Percentiles rank a stretch among this genome's conserved stretches.
phyloP scores from a whole-genome alignment of 176 grass and related monocot genomes.

The Triticum timopheevii region DNA sequence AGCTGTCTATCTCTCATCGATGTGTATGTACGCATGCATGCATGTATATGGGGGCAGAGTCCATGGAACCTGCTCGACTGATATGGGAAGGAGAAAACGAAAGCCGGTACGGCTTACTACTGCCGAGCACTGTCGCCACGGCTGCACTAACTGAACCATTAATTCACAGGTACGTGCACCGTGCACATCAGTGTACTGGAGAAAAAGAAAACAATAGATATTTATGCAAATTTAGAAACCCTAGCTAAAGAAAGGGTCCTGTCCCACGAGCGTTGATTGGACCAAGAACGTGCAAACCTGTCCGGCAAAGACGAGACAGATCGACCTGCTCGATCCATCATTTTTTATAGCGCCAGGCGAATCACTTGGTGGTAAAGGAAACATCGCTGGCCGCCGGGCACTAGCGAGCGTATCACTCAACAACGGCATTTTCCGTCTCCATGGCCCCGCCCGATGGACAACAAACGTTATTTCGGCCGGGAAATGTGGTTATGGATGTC shows the following conservation, averaged over 20 bases:
- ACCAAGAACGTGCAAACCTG: constrained; percentile 7
- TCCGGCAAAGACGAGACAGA: constrained; percentile 25
- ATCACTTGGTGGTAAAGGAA: constrained; percentile 29
- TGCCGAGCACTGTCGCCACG: not conserved
- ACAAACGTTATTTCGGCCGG: not conserved
- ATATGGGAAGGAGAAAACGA: not conserved
- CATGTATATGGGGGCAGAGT: not conserved
- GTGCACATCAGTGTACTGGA: no score
- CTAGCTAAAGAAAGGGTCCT: no score
- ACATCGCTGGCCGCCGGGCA: not conserved
- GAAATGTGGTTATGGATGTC: not conserved
- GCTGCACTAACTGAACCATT: not conserved
- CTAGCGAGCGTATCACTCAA: not conserved
- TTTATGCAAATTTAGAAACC: no score
- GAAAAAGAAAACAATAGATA: not conserved
- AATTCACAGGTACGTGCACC: not conserved
- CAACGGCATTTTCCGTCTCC: not conserved
- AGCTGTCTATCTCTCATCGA: constrained; percentile 7
- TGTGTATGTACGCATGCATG: not conserved
- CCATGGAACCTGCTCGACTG: not conserved
- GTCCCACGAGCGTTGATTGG: not conserved
- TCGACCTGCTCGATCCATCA: not conserved
- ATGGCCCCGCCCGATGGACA: not conserved
- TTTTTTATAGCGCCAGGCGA: not conserved
- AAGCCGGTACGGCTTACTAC: not conserved